phyloP scores from a whole-genome alignment of 2,329 filamentous ascomycete genomes.

The Colletotrichum abscissum region DNA sequence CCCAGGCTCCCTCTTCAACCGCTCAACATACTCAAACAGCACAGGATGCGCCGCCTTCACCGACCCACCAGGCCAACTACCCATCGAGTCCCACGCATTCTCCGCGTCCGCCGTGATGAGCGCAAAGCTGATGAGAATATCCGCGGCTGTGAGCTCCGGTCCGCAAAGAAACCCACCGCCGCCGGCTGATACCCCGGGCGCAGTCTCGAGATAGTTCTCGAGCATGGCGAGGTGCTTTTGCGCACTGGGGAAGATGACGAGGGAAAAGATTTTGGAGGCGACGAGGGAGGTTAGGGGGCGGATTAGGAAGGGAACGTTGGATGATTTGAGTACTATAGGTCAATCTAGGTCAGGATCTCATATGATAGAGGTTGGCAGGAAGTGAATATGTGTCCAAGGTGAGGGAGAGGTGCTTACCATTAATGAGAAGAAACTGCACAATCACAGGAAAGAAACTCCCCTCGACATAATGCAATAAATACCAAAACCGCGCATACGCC shows the following conservation, averaged over 20 bases:
- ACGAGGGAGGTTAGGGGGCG: constrained; percentile 62
- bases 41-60: constrained; percentile 54
- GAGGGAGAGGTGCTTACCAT: background rate
- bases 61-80: constrained; percentile 52
- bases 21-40: constrained; percentile 57
- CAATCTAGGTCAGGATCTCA: no score
- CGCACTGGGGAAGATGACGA: constrained; percentile 59
- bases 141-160: constrained; percentile 59
- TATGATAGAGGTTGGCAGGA: no score
- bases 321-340: constrained; percentile 53
- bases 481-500: constrained; percentile 69
- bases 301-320: constrained; percentile 63
- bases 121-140: constrained; percentile 65
- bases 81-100: constrained; percentile 52
- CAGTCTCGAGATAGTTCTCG: constrained; percentile 59
- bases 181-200: constrained; percentile 41
- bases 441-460: constrained; percentile 83
- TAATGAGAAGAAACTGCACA: constrained; percentile 62
- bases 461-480: constrained; percentile 86
- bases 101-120: constrained; percentile 53
- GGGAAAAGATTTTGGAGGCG: constrained; percentile 53
- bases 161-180: constrained; percentile 61
- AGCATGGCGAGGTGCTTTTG: constrained; percentile 59
- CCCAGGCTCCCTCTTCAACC: constrained; percentile 58
- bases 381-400: no score